Percentiles rank a stretch among this genome's conserved stretches.
Conservation (phyloP, 1,284 basidiomycete genomes). For the Ceratorhiza oryzae-sativae region DNA sequence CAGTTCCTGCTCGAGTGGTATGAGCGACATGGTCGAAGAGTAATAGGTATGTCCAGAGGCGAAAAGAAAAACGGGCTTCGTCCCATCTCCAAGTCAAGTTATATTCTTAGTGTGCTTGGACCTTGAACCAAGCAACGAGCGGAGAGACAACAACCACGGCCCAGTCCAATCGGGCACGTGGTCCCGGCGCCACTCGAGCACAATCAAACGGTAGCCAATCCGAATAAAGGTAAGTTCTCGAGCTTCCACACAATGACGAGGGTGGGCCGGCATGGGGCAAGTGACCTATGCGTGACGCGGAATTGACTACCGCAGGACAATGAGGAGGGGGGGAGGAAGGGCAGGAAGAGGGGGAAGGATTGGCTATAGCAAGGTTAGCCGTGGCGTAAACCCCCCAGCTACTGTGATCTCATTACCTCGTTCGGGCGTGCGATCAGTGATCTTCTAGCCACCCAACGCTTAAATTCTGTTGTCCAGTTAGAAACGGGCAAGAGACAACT, state of each 20-base stretch:
- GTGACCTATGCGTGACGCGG: too few species aligned
- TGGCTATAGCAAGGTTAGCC: neutral
- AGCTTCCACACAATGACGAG: neutral
- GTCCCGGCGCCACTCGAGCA: neutral
- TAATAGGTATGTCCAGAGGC: neutral
- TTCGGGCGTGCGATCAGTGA: neutral
- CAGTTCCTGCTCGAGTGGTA: slow-evolving; percentile 5
- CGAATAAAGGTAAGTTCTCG: neutral
- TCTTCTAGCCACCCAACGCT: neutral
- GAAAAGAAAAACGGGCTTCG: neutral
- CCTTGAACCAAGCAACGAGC: neutral
- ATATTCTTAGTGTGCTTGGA: neutral
- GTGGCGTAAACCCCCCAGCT: neutral
- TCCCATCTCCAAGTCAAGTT: neutral
- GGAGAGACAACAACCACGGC: too few species aligned
- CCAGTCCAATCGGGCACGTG: neutral
- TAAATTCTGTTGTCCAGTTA: too few species aligned
- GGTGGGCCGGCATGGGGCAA: too few species aligned
- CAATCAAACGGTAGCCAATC: neutral
- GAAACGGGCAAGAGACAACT: neutral
- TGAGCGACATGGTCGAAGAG: neutral
- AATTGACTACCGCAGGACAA: too few species aligned
- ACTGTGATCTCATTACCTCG: neutral
- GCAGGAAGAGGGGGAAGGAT: too few species aligned
- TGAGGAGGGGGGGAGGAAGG: too few species aligned